Evolutionary conservation across 2,329 filamentous ascomycete species (phyloP).

Genomic region (Teratosphaeria zuluensis): DNA sequence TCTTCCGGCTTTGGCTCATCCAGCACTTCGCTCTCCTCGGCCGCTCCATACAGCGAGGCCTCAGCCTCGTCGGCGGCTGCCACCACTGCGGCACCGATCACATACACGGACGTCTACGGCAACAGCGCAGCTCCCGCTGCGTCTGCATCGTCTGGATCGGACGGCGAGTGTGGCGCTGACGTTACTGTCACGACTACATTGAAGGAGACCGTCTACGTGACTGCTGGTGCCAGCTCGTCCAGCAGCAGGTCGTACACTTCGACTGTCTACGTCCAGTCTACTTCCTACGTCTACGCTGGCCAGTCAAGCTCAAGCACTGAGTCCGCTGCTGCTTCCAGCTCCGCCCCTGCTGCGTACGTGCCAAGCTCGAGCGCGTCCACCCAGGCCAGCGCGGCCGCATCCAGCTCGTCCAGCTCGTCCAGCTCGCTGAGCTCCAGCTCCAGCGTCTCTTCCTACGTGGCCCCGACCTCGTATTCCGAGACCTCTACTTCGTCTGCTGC

Average conservation of each 20-base stretch:
- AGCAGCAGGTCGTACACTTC: constrained; percentile 1
- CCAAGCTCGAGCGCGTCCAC: constrained; percentile 3
- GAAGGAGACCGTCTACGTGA: constrained; percentile 1
- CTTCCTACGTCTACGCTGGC: neutral
- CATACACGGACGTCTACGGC: neutral
- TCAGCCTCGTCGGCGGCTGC: neutral
- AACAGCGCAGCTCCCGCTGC: constrained; percentile 1
- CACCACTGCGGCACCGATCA: neutral
- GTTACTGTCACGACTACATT: constrained; percentile 8
- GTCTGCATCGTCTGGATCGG: neutral
- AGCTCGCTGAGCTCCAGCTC: neutral
- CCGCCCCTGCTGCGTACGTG: neutral
- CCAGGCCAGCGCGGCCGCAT: no score
- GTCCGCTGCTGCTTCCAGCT: neutral
- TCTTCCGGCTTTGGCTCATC: neutral
- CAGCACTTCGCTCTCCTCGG: neutral
- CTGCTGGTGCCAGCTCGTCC: constrained; percentile 1
- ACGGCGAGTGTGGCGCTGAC: constrained; percentile 2
- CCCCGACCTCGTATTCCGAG: constrained; percentile 6
- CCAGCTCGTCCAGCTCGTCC: neutral
- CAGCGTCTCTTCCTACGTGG: constrained; percentile 1
- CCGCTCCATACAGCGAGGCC: neutral
- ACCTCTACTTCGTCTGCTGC: constrained; percentile 4
- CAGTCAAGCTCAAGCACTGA: neutral
- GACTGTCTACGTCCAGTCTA: constrained; percentile 3